Conservation (phyloP, 805 yeast genomes). For the Torulaspora maleeae region DNA sequence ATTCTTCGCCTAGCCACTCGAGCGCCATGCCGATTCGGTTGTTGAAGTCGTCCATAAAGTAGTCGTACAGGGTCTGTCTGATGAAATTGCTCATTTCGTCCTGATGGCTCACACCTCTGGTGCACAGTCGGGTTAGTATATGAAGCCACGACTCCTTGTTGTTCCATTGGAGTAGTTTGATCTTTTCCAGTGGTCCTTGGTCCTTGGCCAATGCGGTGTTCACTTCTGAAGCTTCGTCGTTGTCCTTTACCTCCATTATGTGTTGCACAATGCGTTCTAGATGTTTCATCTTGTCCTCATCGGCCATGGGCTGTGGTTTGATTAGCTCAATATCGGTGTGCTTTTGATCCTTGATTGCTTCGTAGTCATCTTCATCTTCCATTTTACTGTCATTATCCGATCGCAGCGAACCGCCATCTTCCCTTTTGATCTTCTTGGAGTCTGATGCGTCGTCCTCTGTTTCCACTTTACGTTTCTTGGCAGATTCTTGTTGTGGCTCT, state of each 20-base stretch:
- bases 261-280: constrained; percentile 49
- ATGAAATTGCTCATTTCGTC: constrained; percentile 54
- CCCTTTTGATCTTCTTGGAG: constrained; percentile 15
- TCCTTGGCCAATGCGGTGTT: constrained; percentile 17
- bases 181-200: constrained; percentile 23
- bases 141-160: constrained; percentile 72
- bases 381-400: constrained; percentile 33
- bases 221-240: constrained; percentile 18
- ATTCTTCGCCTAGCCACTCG: constrained; percentile 95
- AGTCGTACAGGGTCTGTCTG: constrained; percentile 65
- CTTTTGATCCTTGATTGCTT: constrained; percentile 15
- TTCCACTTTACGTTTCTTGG: constrained; percentile 15
- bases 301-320: constrained; percentile 47
- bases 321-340: constrained; percentile 12
- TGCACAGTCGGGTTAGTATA: constrained; percentile 68
- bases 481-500: constrained; percentile 2
- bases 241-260: constrained; percentile 17
- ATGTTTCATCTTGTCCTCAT: constrained; percentile 54
- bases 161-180: constrained; percentile 47
- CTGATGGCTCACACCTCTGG: constrained; percentile 61
- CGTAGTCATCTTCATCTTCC: constrained; percentile 35
- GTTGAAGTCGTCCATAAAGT: constrained; percentile 69
- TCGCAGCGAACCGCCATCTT: constrained; percentile 17
- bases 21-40: constrained; percentile 67
- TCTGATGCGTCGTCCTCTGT: constrained; percentile 15